Evolutionary conservation across 2,329 filamentous ascomycete genomes (phyloP).

Genomic region (Apiospora malaysiana): DNA sequence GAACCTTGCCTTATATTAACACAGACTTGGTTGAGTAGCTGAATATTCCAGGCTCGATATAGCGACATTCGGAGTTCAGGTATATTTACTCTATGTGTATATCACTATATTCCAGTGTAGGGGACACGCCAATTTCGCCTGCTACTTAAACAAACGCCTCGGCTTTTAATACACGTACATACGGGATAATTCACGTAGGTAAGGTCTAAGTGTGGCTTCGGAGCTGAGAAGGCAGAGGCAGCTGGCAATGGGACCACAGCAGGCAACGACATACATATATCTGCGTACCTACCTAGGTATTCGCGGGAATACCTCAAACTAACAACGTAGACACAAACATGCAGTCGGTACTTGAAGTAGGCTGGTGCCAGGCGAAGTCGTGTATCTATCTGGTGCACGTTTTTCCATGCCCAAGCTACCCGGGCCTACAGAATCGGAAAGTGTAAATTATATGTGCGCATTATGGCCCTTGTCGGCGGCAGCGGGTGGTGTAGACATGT

Average conservation of each 20-base stretch:
- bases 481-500: not conserved
- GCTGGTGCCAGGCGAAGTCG: not conserved
- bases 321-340: not conserved
- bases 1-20: not conserved
- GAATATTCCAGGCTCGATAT: not conserved
- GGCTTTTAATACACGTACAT: too few species aligned
- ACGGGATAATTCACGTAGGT: too few species aligned
- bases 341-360: not conserved
- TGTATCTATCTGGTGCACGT: not conserved
- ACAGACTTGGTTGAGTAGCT: not conserved
- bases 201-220: not conserved
- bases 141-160: too few species aligned
- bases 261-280: not conserved
- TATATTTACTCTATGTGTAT: too few species aligned
- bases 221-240: not conserved
- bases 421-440: not conserved
- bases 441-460: not conserved
- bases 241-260: not conserved
- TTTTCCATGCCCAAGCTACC: not conserved
- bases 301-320: not conserved
- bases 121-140: too few species aligned
- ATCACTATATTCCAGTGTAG: too few species aligned
- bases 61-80: too few species aligned
- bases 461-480: not conserved
- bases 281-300: too few species aligned